Conservation (phyloP, 139 green algal genomes). For the Chlorella sp. region DNA sequence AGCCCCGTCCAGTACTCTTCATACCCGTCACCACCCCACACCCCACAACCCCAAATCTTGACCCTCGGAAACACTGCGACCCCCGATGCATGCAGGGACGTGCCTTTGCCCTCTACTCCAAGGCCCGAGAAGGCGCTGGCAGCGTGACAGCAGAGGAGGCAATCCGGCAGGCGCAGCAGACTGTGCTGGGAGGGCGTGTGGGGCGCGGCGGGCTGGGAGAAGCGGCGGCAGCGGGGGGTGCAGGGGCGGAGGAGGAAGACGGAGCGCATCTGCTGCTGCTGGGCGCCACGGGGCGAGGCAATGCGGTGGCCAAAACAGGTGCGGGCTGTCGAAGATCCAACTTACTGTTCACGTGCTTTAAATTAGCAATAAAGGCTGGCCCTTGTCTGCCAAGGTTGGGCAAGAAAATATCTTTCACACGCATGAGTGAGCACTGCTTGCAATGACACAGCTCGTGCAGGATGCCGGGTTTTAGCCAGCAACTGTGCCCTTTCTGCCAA, state of each 20-base stretch:
- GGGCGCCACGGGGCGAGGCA: not conserved
- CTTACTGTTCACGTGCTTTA: too few species aligned
- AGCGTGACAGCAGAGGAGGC: conserved; percentile 71
- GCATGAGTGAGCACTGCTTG: too few species aligned
- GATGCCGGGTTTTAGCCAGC: not conserved
- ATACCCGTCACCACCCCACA: too few species aligned
- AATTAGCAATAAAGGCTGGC: not conserved
- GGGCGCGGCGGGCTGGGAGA: conserved; percentile 22
- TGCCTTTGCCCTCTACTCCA: conserved; percentile 47
- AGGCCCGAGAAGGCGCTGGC: conserved; percentile 30
- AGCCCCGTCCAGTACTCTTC: too few species aligned
- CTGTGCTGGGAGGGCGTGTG: not conserved
- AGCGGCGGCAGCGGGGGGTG: conserved; percentile 37
- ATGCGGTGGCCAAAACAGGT: conserved; percentile 4
- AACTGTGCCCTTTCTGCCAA: not conserved
- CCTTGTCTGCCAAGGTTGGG: too few species aligned
- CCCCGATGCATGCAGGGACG: conserved; percentile 30
- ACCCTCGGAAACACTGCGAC: too few species aligned
- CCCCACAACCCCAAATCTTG: too few species aligned
- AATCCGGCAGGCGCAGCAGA: conserved; percentile 16
- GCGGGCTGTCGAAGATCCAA: not conserved
- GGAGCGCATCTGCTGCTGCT: not conserved
- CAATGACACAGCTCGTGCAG: too few species aligned
- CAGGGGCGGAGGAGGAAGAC: not conserved
- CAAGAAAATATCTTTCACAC: too few species aligned